These are phyloP conservation scores for Drosera capensis DNA, from an alignment of 148 eudicot species.

Conservation along the genomic window DNA sequence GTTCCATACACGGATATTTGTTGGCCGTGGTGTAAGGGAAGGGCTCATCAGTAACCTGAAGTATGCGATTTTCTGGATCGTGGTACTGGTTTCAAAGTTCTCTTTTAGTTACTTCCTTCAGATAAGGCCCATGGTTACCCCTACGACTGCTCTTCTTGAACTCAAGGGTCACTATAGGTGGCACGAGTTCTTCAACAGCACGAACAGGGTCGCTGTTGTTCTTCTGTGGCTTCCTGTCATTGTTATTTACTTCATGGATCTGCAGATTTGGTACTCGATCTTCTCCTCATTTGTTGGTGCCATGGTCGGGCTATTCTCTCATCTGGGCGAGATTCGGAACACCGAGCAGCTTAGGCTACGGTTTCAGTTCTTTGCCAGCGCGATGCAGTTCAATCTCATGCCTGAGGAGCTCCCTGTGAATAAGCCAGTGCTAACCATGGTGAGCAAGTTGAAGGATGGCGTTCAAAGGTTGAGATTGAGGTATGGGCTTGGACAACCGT, in stretches of 20 bases:
- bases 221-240: slow-evolving; percentile 72
- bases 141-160: slow-evolving; percentile 45
- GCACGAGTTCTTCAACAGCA: slow-evolving; percentile 69
- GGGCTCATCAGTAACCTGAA: slow-evolving; percentile 62
- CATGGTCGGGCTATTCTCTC: slow-evolving; percentile 57
- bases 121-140: slow-evolving; percentile 68
- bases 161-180: slow-evolving; percentile 35
- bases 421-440: slow-evolving; percentile 27
- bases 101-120: slow-evolving; percentile 85
- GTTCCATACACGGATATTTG: slow-evolving; percentile 67
- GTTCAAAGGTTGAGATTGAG: slow-evolving; percentile 57
- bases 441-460: slow-evolving; percentile 57
- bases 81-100: slow-evolving; percentile 55
- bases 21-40: slow-evolving; percentile 78
- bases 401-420: slow-evolving; percentile 38
- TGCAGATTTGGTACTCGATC: slow-evolving; percentile 82
- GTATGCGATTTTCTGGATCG: slow-evolving; percentile 68
- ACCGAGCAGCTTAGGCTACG: slow-evolving; percentile 72
- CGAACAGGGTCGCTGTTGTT: slow-evolving; percentile 49
- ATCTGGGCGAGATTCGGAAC: slow-evolving; percentile 86
- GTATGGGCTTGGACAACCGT: slow-evolving; percentile 73
- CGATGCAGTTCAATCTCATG: slow-evolving; percentile 83
- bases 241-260: slow-evolving; percentile 65
- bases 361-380: slow-evolving; percentile 92
- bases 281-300: slow-evolving; percentile 57